Evolutionary conservation across 768 basidiomycete genomes (phyloP).

Genomic region (Hydnum rufescens): DNA sequence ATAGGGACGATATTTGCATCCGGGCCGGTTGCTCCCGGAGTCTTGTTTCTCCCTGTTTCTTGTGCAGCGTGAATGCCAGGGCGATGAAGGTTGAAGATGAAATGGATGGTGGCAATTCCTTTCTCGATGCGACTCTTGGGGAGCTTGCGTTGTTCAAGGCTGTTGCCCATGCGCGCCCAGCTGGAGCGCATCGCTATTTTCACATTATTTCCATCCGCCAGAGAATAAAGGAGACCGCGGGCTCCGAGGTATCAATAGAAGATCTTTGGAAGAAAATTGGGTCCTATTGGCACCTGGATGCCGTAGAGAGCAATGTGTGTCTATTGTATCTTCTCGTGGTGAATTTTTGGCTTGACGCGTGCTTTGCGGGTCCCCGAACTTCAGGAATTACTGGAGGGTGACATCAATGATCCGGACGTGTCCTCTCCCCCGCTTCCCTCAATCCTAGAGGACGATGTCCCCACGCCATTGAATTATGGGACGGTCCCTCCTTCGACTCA

Average conservation of each 20-base stretch:
- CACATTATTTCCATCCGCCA: constrained; percentile 58
- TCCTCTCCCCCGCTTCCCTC: not conserved
- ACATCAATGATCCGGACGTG: constrained; percentile 4
- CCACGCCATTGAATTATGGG: no score
- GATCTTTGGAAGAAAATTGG: constrained; percentile 59
- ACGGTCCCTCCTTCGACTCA: no score
- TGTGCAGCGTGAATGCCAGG: not conserved
- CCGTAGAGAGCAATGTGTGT: constrained; percentile 49
- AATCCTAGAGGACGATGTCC: constrained; percentile 13
- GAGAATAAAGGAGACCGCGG: constrained; percentile 52
- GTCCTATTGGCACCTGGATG: constrained; percentile 53
- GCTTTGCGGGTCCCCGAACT: not conserved
- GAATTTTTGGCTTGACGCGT: not conserved
- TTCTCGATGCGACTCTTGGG: constrained; percentile 56
- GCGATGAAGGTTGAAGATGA: not conserved
- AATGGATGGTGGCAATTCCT: constrained; percentile 14
- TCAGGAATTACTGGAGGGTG: not conserved
- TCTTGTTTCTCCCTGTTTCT: no score
- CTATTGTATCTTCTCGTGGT: constrained; percentile 3
- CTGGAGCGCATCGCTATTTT: constrained; percentile 69
- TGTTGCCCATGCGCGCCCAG: constrained; percentile 59
- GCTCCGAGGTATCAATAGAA: constrained; percentile 34
- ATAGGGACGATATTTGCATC: no score
- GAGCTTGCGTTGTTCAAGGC: constrained; percentile 76
- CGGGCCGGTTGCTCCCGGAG: no score